Percentiles rank a stretch among this genome's conserved stretches.
Conservation (phyloP, 1,139 yeast genomes). For the Pichia sp. region DNA sequence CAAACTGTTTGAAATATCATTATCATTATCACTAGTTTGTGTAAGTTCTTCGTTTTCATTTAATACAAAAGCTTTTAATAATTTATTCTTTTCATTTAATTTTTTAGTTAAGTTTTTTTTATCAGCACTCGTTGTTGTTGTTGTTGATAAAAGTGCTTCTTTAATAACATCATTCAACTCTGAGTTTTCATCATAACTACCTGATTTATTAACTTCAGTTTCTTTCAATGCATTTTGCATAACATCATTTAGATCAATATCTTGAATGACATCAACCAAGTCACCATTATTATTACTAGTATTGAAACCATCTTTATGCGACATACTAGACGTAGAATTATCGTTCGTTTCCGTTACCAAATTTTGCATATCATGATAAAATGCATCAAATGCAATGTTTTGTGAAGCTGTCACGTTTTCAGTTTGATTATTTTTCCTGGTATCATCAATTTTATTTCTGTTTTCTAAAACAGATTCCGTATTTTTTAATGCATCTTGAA, state of each 20-base stretch:
- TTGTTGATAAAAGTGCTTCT: conserved; percentile 17
- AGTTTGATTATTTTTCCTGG: not conserved
- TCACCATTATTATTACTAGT: not conserved
- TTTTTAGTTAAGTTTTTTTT: conserved; percentile 1
- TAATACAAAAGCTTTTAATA: not conserved
- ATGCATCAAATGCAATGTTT: conserved; percentile 1
- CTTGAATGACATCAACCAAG: conserved; percentile 12
- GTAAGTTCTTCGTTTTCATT: not conserved
- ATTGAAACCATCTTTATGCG: not conserved
- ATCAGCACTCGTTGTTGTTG: not conserved
- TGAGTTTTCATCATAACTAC: conserved; percentile 7
- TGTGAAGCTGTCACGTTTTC: not conserved
- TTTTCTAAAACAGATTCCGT: conserved; percentile 4
- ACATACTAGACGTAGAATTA: not conserved
- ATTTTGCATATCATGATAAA: conserved; percentile 11
- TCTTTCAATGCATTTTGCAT: conserved; percentile 15
- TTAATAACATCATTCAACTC: conserved; percentile 22
- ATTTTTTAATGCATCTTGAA: conserved; percentile 16
- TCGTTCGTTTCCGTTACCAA: not conserved
- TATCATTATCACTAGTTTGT: not conserved
- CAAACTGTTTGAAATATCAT: conserved; percentile 12
- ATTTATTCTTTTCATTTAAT: not conserved
- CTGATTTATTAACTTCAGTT: not conserved
- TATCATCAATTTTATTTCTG: not conserved
- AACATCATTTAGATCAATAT: conserved; percentile 17